Evolutionary conservation across 805 yeast species (phyloP).

Genomic region (Kazachstania martiniae): DNA sequence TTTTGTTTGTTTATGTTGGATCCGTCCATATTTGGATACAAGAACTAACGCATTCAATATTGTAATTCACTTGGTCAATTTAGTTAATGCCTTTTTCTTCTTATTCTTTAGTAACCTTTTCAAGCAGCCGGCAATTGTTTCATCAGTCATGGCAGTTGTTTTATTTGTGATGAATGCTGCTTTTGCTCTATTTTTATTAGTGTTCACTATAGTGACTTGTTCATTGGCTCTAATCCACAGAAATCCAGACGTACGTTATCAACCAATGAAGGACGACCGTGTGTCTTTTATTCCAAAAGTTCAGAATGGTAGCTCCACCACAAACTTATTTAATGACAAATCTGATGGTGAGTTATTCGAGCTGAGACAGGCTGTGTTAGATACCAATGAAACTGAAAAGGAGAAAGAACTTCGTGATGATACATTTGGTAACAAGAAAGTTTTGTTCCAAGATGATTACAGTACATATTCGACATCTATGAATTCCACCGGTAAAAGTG

Average conservation of each 20-base stretch:
- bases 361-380: conserved; percentile 28
- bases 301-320: conserved; percentile 26
- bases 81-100: conserved; percentile 77
- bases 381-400: conserved; percentile 26
- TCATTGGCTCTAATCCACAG: conserved; percentile 70
- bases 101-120: conserved; percentile 80
- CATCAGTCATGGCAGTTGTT: conserved; percentile 84
- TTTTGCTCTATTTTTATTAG: conserved; percentile 68
- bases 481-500: too few species aligned
- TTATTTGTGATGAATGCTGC: conserved; percentile 84
- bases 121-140: conserved; percentile 76
- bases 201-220: conserved; percentile 84
- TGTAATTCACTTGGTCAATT: conserved; percentile 65
- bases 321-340: conserved; percentile 15
- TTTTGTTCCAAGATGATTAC: too few species aligned
- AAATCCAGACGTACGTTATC: conserved; percentile 91
- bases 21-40: conserved; percentile 88
- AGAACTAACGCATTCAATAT: conserved; percentile 92
- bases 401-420: conserved; percentile 19
- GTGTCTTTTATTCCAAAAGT: conserved; percentile 82
- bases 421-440: conserved; percentile 12
- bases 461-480: too few species aligned
- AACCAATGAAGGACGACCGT: conserved; percentile 94
- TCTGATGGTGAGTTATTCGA: conserved; percentile 27
- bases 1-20: conserved; percentile 52